Percentiles rank a stretch among this genome's conserved stretches.
These are phyloP conservation scores for Dactylonectria estremocensis DNA, from an alignment of 2,329 filamentous ascomycete species.

Conservation along the genomic window DNA sequence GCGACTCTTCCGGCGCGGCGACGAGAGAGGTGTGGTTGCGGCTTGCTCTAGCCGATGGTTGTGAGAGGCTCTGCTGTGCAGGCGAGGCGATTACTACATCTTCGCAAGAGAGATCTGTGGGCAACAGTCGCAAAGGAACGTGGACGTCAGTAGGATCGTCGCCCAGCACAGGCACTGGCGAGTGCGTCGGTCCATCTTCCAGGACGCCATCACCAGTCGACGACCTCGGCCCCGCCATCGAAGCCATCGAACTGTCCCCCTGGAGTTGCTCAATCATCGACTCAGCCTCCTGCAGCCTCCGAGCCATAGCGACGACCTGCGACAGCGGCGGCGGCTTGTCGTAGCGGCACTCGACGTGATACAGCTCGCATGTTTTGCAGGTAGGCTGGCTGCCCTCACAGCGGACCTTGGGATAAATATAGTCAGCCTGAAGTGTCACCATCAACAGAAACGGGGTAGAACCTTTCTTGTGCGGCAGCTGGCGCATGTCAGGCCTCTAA, in stretches of 20 bases:
- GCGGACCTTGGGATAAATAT: constrained; percentile 31
- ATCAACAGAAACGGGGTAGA: too few relatives aligned
- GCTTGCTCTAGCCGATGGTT: not conserved
- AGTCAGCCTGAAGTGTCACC: too few relatives aligned
- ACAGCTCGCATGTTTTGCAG: constrained; percentile 52
- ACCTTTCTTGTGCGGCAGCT: constrained; percentile 39
- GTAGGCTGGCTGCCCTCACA: constrained; percentile 50
- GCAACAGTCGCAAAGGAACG: not conserved
- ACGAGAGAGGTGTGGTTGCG: not conserved
- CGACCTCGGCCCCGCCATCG: not conserved
- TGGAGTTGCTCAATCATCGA: constrained; percentile 37
- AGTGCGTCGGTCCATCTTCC: not conserved
- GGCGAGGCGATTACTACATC: not conserved
- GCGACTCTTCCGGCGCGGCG: not conserved
- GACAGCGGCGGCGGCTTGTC: constrained; percentile 52
- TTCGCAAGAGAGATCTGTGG: not conserved
- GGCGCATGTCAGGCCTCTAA: constrained; percentile 18
- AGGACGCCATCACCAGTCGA: not conserved
- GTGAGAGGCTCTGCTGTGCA: not conserved
- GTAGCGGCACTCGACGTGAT: constrained; percentile 50
- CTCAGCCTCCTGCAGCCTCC: constrained; percentile 47
- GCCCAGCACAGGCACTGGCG: not conserved
- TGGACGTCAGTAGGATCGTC: not conserved
- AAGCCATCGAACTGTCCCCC: constrained; percentile 8
- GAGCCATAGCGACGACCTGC: constrained; percentile 49